A percentile compares a stretch with the other conserved stretches of the same genome.
Conservation (phyloP, 73 alveolate genomes). For the Breviolum minutum region DNA sequence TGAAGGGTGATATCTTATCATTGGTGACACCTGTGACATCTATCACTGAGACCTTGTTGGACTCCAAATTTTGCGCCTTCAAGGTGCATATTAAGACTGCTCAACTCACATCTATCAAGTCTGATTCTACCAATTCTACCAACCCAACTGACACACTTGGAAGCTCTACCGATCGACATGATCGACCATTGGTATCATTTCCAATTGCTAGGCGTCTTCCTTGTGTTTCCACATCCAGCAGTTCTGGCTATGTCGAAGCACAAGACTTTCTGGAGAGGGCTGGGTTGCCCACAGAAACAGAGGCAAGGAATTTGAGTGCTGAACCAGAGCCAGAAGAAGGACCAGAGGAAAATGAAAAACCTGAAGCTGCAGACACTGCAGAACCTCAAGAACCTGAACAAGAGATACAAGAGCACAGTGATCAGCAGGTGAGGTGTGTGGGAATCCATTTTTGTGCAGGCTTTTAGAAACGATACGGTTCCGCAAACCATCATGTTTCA, state of each 20-base stretch:
- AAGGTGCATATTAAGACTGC: not conserved
- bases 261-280: constrained; percentile 26
- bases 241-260: constrained; percentile 28
- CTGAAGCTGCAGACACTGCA: not conserved
- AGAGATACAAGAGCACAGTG: not conserved
- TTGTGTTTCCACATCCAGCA: not conserved
- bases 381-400: not conserved
- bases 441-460: not conserved
- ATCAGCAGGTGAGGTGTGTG: not conserved
- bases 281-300: not conserved
- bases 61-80: not conserved
- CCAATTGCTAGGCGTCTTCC: not conserved
- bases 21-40: not conserved
- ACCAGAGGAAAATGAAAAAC: not conserved
- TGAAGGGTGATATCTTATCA: constrained; percentile 7
- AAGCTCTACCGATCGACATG: not conserved
- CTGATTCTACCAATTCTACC: not conserved
- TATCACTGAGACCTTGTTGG: not conserved
- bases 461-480: too few species aligned
- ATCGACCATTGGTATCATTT: not conserved
- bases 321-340: constrained; percentile 35
- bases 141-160: not conserved
- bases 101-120: not conserved
- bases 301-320: not conserved
- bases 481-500: too few species aligned